These are phyloP conservation scores for Acacia confusa DNA, from an alignment of 306 rosid genomes.

Conservation along the genomic window DNA sequence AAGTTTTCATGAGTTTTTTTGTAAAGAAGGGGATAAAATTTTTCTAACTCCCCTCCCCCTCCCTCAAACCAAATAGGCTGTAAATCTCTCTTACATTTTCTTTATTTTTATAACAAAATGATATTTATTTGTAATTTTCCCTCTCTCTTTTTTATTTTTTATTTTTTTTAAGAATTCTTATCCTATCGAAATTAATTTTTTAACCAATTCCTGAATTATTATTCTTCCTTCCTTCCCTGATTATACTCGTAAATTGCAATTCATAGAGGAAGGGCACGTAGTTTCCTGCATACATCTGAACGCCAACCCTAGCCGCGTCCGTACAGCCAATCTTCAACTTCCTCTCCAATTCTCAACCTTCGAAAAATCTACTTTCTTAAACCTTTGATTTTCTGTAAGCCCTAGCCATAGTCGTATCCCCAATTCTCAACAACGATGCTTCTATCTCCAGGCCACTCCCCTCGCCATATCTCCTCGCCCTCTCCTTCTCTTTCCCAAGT, in stretches of 20 bases:
- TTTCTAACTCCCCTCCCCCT: too few relatives aligned
- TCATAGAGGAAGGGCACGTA: background rate
- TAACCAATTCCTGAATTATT: background rate
- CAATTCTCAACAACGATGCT: slow-evolving; percentile 50
- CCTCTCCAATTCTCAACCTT: background rate
- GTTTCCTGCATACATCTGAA: background rate
- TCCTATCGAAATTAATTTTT: too few relatives aligned
- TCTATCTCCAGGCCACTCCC: slow-evolving; percentile 93
- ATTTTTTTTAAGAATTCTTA: too few relatives aligned
- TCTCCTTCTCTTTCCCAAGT: slow-evolving; percentile 49
- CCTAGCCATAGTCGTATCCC: background rate
- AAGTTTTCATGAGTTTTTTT: too few relatives aligned
- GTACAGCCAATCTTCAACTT: background rate
- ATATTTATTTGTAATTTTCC: too few relatives aligned
- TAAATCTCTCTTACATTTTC: too few relatives aligned
- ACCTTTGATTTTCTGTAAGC: background rate
- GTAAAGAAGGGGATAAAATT: too few relatives aligned
- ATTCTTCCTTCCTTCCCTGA: background rate
- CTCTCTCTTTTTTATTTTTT: too few relatives aligned
- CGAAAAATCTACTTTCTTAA: background rate
- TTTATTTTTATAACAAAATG: too few relatives aligned
- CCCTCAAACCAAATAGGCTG: too few relatives aligned
- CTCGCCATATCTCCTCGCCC: slow-evolving; percentile 83
- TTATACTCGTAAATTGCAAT: background rate
- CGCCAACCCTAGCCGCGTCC: background rate